A percentile compares a stretch with the other conserved stretches of the same genome.
These are phyloP conservation scores for Cinnamomum chago DNA, from an alignment of 164 flowering plant species.

Conservation along the genomic window DNA sequence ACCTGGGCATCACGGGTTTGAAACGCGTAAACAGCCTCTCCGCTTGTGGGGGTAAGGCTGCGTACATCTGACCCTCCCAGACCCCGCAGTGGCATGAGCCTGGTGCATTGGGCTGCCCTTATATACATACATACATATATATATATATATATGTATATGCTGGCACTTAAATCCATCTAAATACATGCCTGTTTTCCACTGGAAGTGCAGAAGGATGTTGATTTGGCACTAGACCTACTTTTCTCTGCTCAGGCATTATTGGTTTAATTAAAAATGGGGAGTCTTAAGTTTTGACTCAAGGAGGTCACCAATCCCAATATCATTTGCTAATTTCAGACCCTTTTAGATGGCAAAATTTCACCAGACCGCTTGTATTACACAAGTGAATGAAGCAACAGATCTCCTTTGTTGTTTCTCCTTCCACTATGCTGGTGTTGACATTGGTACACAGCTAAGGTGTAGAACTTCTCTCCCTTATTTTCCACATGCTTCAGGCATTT, in stretches of 20 bases:
- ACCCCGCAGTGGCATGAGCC: too few relatives aligned
- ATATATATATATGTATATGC: too few relatives aligned
- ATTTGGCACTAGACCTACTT: background rate
- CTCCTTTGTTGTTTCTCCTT: background rate
- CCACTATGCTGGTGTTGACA: background rate
- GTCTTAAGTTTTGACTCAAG: background rate
- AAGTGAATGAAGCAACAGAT: background rate
- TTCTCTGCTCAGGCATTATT: background rate
- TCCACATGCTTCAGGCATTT: background rate
- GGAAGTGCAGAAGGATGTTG: background rate
- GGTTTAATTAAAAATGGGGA: background rate
- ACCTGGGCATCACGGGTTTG: too few relatives aligned
- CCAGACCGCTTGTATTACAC: too few relatives aligned
- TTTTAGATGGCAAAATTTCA: background rate
- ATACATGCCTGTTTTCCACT: too few relatives aligned
- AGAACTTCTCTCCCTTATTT: background rate
- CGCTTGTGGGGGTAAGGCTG: too few relatives aligned
- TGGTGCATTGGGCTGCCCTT: too few relatives aligned
- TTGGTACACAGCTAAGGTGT: background rate
- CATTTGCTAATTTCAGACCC: background rate
- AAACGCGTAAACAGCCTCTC: too few relatives aligned
- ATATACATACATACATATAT: too few relatives aligned
- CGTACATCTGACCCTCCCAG: too few relatives aligned
- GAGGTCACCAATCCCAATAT: background rate
- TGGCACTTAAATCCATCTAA: too few relatives aligned